Base-by-base conservation (phyloP, 345 rosid species). In the Combretum micranthum region DNA sequence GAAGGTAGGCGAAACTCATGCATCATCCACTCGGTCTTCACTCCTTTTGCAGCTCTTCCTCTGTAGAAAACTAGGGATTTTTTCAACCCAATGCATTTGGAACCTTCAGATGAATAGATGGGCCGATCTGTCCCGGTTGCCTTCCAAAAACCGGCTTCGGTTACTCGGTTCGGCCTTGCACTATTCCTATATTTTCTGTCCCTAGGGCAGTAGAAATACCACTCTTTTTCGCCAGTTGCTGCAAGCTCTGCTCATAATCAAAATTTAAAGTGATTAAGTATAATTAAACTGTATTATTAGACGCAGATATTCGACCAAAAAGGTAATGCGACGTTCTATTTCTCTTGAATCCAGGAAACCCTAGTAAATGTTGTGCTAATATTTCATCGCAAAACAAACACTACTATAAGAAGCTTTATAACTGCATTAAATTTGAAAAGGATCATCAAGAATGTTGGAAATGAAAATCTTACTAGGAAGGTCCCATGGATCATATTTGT, bases 1-100 rank as follows among this genome's bases (percentile, higher is more conserved):
- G 89, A 83, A 69, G 97, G 96, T 45, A 90, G 73, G 49, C 94
- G 86, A 63, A 90, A 90, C 88, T 90, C 97, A 63, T 90, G 97
- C 97, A 90, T 90, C 97, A 90, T 90, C 97, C 97, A 90, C 57
- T 90, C 97, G 42, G 97, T 90, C 77, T 90, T 90, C 61, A 77
- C 71, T 26, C 97, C 97, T 72, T 82, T 90, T 9, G 97, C 87
- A 20, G 97, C 97, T 75, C 92, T 83, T 10, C 97, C 97, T 80
- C 71, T 82, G 75, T 90, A 90, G 71, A 90, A 90, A 44, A 90
- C 97, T 15, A 90, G 83, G 4, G 97, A 90, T 70, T 90, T 90
- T 83, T 90, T 90, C 74, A 90, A 56, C 13, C 97, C 97, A 26
- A 90, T 90, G 75, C 97, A 90, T 61, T 81, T 83, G 78, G 56